Evolutionary conservation across 2,329 filamentous ascomycete genomes (phyloP).

Genomic region (Cordyceps farinosa): DNA sequence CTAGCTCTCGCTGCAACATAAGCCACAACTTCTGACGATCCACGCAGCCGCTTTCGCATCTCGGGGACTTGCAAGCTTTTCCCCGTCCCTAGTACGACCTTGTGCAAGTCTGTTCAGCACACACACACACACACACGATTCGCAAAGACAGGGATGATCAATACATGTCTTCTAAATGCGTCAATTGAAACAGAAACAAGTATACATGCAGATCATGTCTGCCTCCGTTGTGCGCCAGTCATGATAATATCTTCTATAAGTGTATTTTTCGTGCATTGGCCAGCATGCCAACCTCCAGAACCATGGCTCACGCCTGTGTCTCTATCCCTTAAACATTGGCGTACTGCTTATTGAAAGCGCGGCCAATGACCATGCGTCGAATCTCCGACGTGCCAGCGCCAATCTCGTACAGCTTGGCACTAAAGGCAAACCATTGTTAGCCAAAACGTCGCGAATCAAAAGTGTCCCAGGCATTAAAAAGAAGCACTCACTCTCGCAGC

Average conservation of each 20-base stretch:
- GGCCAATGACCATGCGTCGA: constrained; percentile 87
- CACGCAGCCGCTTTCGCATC: neutral
- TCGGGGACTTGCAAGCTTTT: neutral
- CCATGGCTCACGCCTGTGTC: neutral
- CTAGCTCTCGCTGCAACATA: neutral
- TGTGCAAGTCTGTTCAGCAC: neutral
- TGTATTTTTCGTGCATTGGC: neutral
- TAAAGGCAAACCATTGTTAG: constrained; percentile 34
- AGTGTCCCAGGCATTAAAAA: neutral
- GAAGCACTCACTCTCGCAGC: constrained; percentile 58
- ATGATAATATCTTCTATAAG: constrained; percentile 9
- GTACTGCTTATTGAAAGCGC: constrained; percentile 87
- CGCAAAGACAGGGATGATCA: neutral
- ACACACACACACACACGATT: neutral
- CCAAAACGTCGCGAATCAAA: neutral
- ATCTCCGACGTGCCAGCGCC: constrained; percentile 95
- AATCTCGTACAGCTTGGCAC: constrained; percentile 85
- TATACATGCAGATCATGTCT: constrained; percentile 11
- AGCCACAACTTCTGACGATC: neutral
- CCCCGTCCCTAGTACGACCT: neutral
- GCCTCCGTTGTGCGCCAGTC: constrained; percentile 10
- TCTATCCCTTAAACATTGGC: constrained; percentile 32
- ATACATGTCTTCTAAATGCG: neutral
- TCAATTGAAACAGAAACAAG: neutral
- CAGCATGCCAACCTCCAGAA: neutral